A percentile compares a stretch with the other conserved stretches of the same genome.
Evolutionary conservation across 345 rosid species (phyloP).

Genomic region (Salix viminalis): DNA sequence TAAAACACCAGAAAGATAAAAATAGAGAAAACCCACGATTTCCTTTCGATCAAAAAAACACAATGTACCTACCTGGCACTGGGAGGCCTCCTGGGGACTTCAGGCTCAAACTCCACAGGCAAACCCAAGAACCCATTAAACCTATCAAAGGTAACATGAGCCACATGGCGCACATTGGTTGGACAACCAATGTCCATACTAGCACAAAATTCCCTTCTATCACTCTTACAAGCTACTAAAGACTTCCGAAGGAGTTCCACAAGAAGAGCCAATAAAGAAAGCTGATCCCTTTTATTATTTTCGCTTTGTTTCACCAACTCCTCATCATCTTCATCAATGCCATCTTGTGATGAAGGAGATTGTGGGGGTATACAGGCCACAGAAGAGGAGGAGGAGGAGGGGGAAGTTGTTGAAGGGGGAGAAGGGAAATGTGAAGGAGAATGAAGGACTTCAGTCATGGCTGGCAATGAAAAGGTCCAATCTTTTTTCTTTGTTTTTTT

Average conservation of each 20-base stretch:
- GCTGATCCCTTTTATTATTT: slow-evolving; percentile 19
- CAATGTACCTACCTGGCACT: slow-evolving; percentile 33
- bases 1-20: background rate
- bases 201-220: slow-evolving; percentile 25
- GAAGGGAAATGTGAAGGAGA: slow-evolving; percentile 53
- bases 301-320: slow-evolving; percentile 10
- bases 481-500: background rate
- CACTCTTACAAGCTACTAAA: slow-evolving; percentile 23
- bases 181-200: slow-evolving; percentile 33
- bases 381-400: slow-evolving; percentile 32
- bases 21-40: background rate
- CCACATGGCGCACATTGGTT: slow-evolving; percentile 31
- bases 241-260: slow-evolving; percentile 26
- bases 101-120: slow-evolving; percentile 39
- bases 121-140: slow-evolving; percentile 33
- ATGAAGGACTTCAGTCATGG: slow-evolving; percentile 76
- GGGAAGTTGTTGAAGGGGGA: slow-evolving; percentile 20
- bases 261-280: slow-evolving; percentile 28
- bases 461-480: slow-evolving; percentile 27
- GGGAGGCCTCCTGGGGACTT: slow-evolving; percentile 30
- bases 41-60: background rate
- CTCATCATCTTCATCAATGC: slow-evolving; percentile 13
- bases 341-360: slow-evolving; percentile 19
- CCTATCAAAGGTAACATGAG: slow-evolving; percentile 35
- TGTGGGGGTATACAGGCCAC: slow-evolving; percentile 20